Base-by-base conservation (phyloP, 1,284 basidiomycete genomes). In the Inonotus obliquus region DNA sequence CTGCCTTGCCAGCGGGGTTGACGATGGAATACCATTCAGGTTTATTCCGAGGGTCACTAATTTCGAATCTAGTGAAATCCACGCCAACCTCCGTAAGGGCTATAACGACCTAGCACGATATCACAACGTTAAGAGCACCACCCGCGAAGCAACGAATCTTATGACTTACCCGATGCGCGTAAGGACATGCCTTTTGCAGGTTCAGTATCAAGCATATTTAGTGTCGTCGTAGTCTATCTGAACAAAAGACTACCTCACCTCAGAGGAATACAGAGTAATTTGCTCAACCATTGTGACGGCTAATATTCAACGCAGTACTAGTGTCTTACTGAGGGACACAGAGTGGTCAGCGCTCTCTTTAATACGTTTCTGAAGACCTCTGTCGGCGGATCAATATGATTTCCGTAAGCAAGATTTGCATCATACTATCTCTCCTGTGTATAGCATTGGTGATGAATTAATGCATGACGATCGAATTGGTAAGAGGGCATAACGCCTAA, bases 11-110 rank as follows among this genome's bases (percentile, higher is more conserved):
- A 0, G 80, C 83, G 1, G 82, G 81, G 71, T 88, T 88, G 41
- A 89, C 78, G 62, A 81, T 76, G 0, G 79, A 75, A 0, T 84
- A 87, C 86, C 85, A 86, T 54, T 75, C 77, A 0, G 87, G 86
- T 73, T 87, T 88, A 74, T 85, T 82, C 65, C 68, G 60, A 32
- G 87, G 71, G 66, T 88, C 81, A n/a, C n/a, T n/a, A 60, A 88
- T 80, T 64, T 82, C 76, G 65, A 75, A 83, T 32, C 75, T 69
- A 27, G 76, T 80, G 67, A 76, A 82, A 0, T 77, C 68, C 1
- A 79, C 77, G 9, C 79, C 78, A 2, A 78, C 77, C 63, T 88
- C 85, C 27, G 76, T 73, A 14, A 88, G 77, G 0, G 86, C 84
- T 14, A 89, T 71, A 59, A 84, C 81, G 9, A 79, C 77, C 77